Percentiles rank a stretch among this genome's conserved stretches.
Conservation (phyloP, 2,329 filamentous ascomycete genomes). For the Xylaria sp. region DNA sequence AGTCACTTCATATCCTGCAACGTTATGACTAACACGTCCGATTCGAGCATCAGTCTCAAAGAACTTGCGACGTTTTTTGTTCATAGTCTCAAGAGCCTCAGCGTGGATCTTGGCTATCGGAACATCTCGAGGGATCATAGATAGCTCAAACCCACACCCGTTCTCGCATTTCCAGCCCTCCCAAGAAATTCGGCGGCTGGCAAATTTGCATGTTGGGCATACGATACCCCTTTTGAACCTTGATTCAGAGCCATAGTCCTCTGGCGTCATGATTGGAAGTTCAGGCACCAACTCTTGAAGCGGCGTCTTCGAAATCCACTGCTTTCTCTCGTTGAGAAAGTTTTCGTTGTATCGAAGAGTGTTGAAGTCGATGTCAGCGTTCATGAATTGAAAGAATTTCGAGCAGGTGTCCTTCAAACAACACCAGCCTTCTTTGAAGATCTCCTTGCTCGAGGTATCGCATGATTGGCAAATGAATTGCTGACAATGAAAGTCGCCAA, state of each 20-base stretch:
- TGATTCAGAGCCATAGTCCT: slow-evolving; percentile 58
- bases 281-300: slow-evolving; percentile 51
- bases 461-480: slow-evolving; percentile 55
- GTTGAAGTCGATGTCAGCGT: slow-evolving; percentile 38
- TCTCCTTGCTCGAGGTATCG: slow-evolving; percentile 50
- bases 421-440: slow-evolving; percentile 49
- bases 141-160: slow-evolving; percentile 58
- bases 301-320: slow-evolving; percentile 52
- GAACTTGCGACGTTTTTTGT: slow-evolving; percentile 9
- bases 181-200: slow-evolving; percentile 70
- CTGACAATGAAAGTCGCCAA: slow-evolving; percentile 45
- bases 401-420: slow-evolving; percentile 55
- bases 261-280: neutral
- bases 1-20: slow-evolving; percentile 50
- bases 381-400: slow-evolving; percentile 58
- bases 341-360: slow-evolving; percentile 61
- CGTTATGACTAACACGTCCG: neutral
- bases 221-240: slow-evolving; percentile 71
- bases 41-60: slow-evolving; percentile 17
- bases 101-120: slow-evolving; percentile 37
- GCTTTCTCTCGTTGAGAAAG: slow-evolving; percentile 66
- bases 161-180: slow-evolving; percentile 69
- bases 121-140: slow-evolving; percentile 43
- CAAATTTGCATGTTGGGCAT: slow-evolving; percentile 71
- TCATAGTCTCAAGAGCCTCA: slow-evolving; percentile 29